Evolutionary conservation across 169 alveolate species (phyloP).

Genomic region (Plasmodium chabaudi): DNA sequence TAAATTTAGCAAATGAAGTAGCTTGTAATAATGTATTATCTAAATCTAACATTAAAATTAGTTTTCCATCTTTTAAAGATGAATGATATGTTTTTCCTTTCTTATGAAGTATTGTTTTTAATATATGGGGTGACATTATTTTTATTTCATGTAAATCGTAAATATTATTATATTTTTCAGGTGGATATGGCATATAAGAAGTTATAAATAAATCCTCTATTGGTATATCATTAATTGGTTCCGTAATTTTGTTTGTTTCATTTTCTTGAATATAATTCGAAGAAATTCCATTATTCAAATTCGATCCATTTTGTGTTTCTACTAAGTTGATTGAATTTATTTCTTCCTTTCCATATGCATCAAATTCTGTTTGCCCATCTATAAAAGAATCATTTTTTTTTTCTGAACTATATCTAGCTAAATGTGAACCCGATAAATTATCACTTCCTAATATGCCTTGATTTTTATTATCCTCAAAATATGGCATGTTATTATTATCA

Average conservation of each 20-base stretch:
- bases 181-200: constrained; percentile 74
- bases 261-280: neutral
- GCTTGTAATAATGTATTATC: constrained; percentile 94
- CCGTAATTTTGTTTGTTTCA: neutral
- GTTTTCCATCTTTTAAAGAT: constrained; percentile 83
- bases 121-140: constrained; percentile 70
- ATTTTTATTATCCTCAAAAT: no score
- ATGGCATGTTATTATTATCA: no score
- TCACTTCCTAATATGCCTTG: no score
- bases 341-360: no score
- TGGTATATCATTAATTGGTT: constrained; percentile 5
- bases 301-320: no score
- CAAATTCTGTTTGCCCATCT: no score
- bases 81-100: constrained; percentile 55
- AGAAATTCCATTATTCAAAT: no score
- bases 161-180: constrained; percentile 70
- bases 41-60: constrained; percentile 89
- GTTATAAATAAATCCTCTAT: constrained; percentile 52
- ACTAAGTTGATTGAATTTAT: no score
- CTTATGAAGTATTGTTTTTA: constrained; percentile 40
- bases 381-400: no score
- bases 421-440: no score
- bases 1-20: constrained; percentile 87
- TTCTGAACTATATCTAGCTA: no score
- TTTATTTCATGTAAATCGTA: constrained; percentile 76